Conservation (phyloP, 2,329 filamentous ascomycete species). For the Penicillium sp. region DNA sequence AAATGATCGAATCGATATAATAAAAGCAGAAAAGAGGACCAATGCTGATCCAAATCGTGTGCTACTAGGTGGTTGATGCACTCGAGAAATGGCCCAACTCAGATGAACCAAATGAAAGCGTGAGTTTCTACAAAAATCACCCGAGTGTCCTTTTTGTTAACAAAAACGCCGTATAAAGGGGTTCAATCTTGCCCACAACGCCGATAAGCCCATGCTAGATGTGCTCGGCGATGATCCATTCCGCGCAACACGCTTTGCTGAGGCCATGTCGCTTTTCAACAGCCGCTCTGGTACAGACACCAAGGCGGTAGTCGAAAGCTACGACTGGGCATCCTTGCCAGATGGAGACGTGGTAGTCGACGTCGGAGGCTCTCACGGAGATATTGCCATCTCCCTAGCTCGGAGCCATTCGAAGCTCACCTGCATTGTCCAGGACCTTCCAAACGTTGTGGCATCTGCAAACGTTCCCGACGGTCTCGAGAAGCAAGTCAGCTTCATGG, state of each 20-base stretch:
- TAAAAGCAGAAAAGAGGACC: background rate
- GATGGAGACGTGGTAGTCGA: slow-evolving; percentile 7
- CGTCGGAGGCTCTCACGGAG: slow-evolving; percentile 54
- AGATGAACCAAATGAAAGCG: slow-evolving; percentile 7
- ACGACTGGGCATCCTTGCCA: background rate
- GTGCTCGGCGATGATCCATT: slow-evolving; percentile 2
- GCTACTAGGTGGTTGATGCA: background rate
- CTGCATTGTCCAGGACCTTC: slow-evolving; percentile 52
- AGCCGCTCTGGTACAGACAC: background rate
- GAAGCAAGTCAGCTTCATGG: slow-evolving; percentile 18
- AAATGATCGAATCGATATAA: background rate
- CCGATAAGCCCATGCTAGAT: background rate
- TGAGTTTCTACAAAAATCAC: background rate
- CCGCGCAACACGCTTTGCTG: slow-evolving; percentile 9
- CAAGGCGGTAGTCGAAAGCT: slow-evolving; percentile 1
- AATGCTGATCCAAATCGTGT: background rate
- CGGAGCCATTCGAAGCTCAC: slow-evolving; percentile 48
- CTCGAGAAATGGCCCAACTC: slow-evolving; percentile 12
- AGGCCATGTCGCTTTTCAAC: slow-evolving; percentile 10
- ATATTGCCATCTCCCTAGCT: slow-evolving; percentile 54
- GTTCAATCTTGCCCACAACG: slow-evolving; percentile 7
- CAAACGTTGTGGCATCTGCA: slow-evolving; percentile 26
- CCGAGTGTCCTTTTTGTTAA: background rate
- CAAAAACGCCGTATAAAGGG: too few relatives aligned
- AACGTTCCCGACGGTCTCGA: slow-evolving; percentile 1